These are phyloP conservation scores for Botrytis deweyae DNA, from an alignment of 2,329 filamentous ascomycete genomes.

Conservation along the genomic window DNA sequence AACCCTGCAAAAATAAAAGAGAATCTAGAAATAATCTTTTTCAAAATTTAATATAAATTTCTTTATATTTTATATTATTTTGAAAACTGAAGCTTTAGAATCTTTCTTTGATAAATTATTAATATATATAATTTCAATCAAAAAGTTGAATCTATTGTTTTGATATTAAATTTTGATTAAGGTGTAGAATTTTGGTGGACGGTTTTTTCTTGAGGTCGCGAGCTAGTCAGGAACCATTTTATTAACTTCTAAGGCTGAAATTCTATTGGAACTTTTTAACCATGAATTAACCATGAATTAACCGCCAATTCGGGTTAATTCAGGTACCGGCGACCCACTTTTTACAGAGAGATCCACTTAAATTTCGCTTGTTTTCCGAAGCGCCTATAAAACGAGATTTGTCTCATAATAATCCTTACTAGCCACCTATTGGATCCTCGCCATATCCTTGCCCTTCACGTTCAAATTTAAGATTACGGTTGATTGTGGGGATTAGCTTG, in stretches of 20 bases:
- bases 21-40: no score
- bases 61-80: no score
- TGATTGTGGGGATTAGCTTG: slow-evolving; percentile 13
- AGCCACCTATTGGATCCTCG: background rate
- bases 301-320: background rate
- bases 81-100: no score
- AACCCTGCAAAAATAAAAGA: no score
- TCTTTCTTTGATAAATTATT: no score
- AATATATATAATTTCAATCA: no score
- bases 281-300: background rate
- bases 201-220: no score
- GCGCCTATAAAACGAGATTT: slow-evolving; percentile 3
- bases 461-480: slow-evolving; percentile 14
- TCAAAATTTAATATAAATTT: no score
- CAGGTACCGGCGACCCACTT: background rate
- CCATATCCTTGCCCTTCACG: background rate
- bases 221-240: background rate
- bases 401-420: background rate
- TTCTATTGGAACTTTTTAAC: background rate
- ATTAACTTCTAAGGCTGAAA: background rate
- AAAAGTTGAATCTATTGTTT: no score
- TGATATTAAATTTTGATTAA: no score
- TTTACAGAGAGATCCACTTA: background rate
- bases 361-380: slow-evolving; percentile 8
- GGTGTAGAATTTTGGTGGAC: no score